Evolutionary conservation across 352 stramenopile species (phyloP), one percentile per base, ranked within the genome.

Genomic region (Pilasporangium apinafurcum): DNA sequence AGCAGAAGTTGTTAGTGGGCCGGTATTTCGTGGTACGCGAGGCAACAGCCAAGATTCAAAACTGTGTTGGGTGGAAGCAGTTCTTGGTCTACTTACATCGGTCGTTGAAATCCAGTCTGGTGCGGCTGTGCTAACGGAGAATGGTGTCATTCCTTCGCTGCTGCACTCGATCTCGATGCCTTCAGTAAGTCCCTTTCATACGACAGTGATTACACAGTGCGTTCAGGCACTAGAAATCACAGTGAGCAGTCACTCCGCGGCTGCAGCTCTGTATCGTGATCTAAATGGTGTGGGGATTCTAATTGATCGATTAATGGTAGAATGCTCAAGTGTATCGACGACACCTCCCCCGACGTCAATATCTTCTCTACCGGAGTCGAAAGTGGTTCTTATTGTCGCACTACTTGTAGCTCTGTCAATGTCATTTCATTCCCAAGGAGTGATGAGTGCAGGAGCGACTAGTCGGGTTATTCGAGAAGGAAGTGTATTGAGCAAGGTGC

Each of bases 381-480:
- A 82, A 35, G 66, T 53, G 13, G 74, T 89, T 24, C 40, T 95
- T 18, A 42, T 89, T 12, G 56, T 87, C 12, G 62, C 80, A 9
- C 61, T 95, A 8, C 60, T 95, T 46, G 69, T 72, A n/a, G 70
- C 78, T 40, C 50, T 95, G 4, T 95, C 80, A 2, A 70, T 88
- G 42, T 91, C 83, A 3, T 92, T 95, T 44, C 83, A 95, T 49
- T 86, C 76, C 3, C 83, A 95, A 45, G 80, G 83, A 17, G 69
- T 95, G 13, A 95, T 95, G 83, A 95, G 74, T 25, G 83, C 83
- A 32, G 83, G 83, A 5, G 72, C 80, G 13, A 92, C 83, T 20
- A 90, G 78, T 37, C 83, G 83, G 5, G 75, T 84, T n/a, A 95
- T 95, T 61, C 80, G 83, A 14, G 83, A 95, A 50, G 78, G 74